Base-by-base conservation (phyloP, 257 asterid genomes). In the Euphrasia confusa region DNA sequence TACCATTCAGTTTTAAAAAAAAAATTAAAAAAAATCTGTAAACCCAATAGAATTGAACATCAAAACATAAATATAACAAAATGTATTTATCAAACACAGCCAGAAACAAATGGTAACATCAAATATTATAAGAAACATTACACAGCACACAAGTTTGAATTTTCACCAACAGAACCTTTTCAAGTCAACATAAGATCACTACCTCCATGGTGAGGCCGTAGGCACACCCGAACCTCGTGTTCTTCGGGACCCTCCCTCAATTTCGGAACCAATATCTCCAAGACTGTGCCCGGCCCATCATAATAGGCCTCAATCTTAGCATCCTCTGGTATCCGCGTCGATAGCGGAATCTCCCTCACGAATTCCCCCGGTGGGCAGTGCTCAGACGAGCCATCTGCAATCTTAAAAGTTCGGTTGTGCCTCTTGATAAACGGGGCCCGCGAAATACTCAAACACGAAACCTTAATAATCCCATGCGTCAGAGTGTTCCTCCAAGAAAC, bases 401-500 rank as follows among this genome's bases (percentile, higher is more conserved):
- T 83, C 78, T 73, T 75, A 66, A 81, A 78, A 1, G 81, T 78
- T 63, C 86, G 45, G 61, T 78, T 73, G 37, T 70, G 74, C 21
- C 86, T 72, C 74, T 78, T 72, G 69, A 81, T 78, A 8, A 53
- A 75, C 4, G 79, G 81, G 1, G 72, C 52, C 5, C 77, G 59
- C 0, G 81, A 75, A 4, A 78, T 77, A 45, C 86, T 77, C 12
- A 55, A 35, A 27, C 83, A 80, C 4, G 78, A 70, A 1, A 80
- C 64, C 72, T 79, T 75, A 40, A 80, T 74, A 28, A 71, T 67
- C 50, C 82, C 80, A 10, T 75, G 82, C 0, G 81, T 78, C 35
- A 60, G 79, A 0, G 81, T 80, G 54, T 87, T 87, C 81, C 87
- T 63, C 95, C 95, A 87, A 1, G 81, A 80, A 45, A 87, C 93